Evolutionary conservation across 306 rosid species (phyloP).

Genomic region (Casuarina equisetifolia): DNA sequence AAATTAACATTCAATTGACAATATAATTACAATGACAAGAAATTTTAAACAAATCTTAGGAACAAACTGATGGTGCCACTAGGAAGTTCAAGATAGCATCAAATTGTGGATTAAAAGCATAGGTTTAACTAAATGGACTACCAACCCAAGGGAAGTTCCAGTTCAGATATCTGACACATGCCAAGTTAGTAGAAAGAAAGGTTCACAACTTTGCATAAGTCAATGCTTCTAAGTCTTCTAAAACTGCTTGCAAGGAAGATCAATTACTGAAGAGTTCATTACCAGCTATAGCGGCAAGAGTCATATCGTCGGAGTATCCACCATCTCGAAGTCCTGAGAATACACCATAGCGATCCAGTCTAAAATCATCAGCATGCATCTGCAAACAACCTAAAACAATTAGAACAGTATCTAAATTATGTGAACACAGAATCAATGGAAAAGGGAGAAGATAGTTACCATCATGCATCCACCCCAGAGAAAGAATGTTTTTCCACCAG

Average conservation of each 20-base stretch:
- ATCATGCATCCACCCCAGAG: conserved; percentile 99
- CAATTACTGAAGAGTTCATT: conserved; percentile 16
- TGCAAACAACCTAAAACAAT: conserved; percentile 43
- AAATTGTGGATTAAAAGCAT: not conserved
- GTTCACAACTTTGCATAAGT: not conserved
- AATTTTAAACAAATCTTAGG: not conserved
- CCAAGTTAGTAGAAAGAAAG: conserved; percentile 1
- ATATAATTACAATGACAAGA: not conserved
- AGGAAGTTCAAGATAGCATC: not conserved
- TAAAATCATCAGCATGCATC: conserved; percentile 98
- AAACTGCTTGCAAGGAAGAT: not conserved
- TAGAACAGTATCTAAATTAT: conserved; percentile 16
- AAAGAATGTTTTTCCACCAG: conserved; percentile 97
- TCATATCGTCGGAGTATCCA: conserved; percentile 99
- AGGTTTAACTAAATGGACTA: not conserved
- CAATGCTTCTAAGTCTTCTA: not conserved
- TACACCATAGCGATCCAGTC: conserved; percentile 73
- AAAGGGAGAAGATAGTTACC: conserved; percentile 58
- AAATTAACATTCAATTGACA: not conserved
- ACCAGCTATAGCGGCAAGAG: conserved; percentile 97
- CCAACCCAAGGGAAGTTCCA: not conserved
- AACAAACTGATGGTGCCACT: not conserved
- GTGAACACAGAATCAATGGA: conserved; percentile 15
- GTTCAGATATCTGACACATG: not conserved
- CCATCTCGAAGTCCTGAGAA: conserved; percentile 82